Evolutionary conservation across 176 grass and related monocot species (phyloP), one percentile per base, ranked within the genome.

Genomic region (Cenchrus americanus): DNA sequence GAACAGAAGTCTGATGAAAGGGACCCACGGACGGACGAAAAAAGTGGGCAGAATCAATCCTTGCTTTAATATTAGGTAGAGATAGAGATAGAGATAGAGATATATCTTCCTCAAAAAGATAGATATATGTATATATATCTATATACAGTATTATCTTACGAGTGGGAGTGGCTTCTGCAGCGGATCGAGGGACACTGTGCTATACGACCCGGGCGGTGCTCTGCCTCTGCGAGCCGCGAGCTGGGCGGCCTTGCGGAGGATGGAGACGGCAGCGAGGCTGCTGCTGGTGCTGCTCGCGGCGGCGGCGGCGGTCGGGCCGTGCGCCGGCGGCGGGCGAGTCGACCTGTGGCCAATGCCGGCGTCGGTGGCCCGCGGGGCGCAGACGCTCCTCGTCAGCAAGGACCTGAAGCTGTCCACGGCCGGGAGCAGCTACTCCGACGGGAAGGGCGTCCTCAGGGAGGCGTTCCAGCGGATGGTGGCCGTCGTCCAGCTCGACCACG

Each of bases 271-370:
- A 24, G 19, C 68, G 66, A 71, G 80, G 43, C 22, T 89, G 79
- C 62, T 75, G 64, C 3, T 75, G 26, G 1, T 74, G 75, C 37
- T 92, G 32, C 47, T 91, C 66, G 71, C 67, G 37, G 50, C 59
- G 43, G 19, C 46, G 26, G 21, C 46, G n/a, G 21, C 65, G 24
- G 2, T 40, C 23, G 84, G 75, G 9, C 87, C 53, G 34, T 80
- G 65, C 73, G 75, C 47, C 19, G 60, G 14, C 10, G 68, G 23
- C 23, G 68, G 88, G 19, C 64, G 82, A 30, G 54, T 98, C 24
- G 86, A 98, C 30, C 41, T 98, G 81, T 98, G 93, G 96, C 96
- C 96, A 86, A 92, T 98, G 96, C 93, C 93, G 0, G 82, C 79
- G 72, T 90, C 87, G 44, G 87, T 70, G 46, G 81, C 24, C 61